Percentiles rank a stretch among this genome's conserved stretches.
Evolutionary conservation across 208 protist species (phyloP).

Genomic region (Acanthamoeba lenticulata): DNA sequence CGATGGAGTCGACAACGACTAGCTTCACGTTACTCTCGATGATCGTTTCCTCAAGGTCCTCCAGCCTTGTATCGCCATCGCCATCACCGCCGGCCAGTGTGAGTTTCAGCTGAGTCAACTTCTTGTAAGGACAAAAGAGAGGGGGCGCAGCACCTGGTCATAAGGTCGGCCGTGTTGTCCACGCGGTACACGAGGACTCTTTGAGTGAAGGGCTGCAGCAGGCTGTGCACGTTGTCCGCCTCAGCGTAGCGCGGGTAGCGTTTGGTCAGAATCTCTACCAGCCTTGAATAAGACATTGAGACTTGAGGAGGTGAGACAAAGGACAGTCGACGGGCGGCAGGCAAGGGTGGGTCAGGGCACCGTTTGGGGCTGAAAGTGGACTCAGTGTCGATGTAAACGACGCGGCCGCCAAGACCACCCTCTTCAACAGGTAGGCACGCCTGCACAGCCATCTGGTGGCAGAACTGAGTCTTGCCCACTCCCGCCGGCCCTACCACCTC

Average conservation of each 20-base stretch:
- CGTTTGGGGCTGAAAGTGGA: conserved; percentile 44
- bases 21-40: conserved; percentile 53
- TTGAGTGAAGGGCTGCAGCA: conserved; percentile 43
- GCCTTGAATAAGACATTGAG: neutral
- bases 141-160: neutral
- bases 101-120: no score
- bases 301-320: neutral
- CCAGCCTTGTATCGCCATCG: neutral
- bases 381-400: conserved; percentile 61
- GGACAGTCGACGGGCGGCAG: neutral
- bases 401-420: conserved; percentile 39
- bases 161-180: neutral
- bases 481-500: conserved; percentile 58
- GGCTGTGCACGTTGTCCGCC: conserved; percentile 4
- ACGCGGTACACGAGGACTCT: conserved; percentile 22
- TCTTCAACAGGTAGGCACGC: conserved; percentile 43
- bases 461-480: conserved; percentile 68
- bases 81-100: neutral
- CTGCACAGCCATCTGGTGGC: conserved; percentile 56
- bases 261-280: conserved; percentile 60
- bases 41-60: conserved; percentile 46
- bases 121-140: neutral
- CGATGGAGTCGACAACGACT: conserved; percentile 38
- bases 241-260: conserved; percentile 41
- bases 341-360: neutral